These are phyloP conservation scores for Lumnitzera littorea DNA, from an alignment of 345 rosid species.

Conservation along the genomic window DNA sequence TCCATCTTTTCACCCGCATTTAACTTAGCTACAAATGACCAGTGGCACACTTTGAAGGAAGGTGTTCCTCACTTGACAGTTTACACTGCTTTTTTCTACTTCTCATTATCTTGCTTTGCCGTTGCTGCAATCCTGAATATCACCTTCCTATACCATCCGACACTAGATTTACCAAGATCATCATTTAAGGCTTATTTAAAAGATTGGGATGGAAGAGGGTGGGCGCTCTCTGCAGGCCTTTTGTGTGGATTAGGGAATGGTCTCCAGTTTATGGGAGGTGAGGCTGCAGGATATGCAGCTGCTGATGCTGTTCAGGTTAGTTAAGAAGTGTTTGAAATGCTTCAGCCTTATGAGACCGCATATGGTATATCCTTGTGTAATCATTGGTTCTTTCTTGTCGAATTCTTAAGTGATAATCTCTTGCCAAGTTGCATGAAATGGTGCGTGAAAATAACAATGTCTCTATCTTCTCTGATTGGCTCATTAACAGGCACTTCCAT, in stretches of 20 bases:
- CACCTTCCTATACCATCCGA: constrained; percentile 55
- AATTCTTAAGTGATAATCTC: not conserved
- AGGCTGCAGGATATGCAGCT: constrained; percentile 90
- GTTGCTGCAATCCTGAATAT: constrained; percentile 49
- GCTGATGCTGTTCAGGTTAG: constrained; percentile 80
- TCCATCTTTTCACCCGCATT: constrained; percentile 84
- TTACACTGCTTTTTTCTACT: constrained; percentile 79
- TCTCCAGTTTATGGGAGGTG: constrained; percentile 84
- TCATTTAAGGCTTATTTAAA: constrained; percentile 50
- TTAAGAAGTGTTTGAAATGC: not conserved
- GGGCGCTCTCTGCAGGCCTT: constrained; percentile 81
- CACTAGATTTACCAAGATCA: constrained; percentile 47
- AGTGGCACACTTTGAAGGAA: constrained; percentile 56
- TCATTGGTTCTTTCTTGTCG: not conserved
- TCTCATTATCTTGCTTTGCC: constrained; percentile 59
- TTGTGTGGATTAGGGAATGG: constrained; percentile 81
- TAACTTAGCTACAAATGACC: constrained; percentile 82
- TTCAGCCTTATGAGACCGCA: not conserved
- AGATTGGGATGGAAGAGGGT: constrained; percentile 75
- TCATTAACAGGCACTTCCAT: constrained; percentile 68
- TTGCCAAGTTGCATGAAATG: not conserved
- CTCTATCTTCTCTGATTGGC: not conserved
- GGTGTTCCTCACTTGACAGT: constrained; percentile 67
- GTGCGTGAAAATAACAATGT: not conserved
- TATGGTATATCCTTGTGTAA: not conserved